Base-by-base conservation (phyloP, 306 rosid genomes). In the Vicia villosa region DNA sequence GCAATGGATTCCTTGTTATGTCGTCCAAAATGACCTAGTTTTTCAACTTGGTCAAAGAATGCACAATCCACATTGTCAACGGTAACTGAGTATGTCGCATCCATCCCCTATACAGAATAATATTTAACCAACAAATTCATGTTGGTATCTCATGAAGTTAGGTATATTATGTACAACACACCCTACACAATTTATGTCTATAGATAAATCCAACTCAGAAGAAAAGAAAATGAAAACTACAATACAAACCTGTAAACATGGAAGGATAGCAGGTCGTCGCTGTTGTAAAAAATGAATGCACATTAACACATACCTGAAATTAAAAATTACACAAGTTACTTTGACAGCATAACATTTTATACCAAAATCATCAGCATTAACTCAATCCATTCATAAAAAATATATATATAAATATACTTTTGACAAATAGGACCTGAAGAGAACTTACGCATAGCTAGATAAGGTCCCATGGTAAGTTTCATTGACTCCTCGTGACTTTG, bases 361-460 rank as follows among this genome's bases (percentile, higher is more conserved):
- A 70, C 57, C 47, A 59, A 54, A 73, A 32, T 45, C 63, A 62
- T 10, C 49, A 28, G 51, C 50, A 65, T 17, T 68, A 22, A 69
- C 21, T 36, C 51, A 20, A 47, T 22, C 28, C 74, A 10, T 61
- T 56, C 49, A 54, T 22, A 67, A 59, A 36, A n/a, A 12, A 62
- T n/a, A n/a, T n/a, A n/a, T n/a, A n/a, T n/a, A n/a, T n/a, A 43
- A 15, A n/a, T 56, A 4, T 5, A 8, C 41, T 40, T 11, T 6
- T 8, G 55, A 42, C 45, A 42, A 52, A 54, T 66, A 38, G n/a
- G 14, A 79, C 11, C 20, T 62, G 36, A 83, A 72, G 51, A 56
- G 49, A 83, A 85, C 97, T 85, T 84, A 94, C 99, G 97, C 99
- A 78, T 94, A 94, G 87, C 99, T 94, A 55, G 99, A 94, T 42